Conservation (phyloP, 176 grass and related monocot genomes). For the Oryza longistaminata region DNA sequence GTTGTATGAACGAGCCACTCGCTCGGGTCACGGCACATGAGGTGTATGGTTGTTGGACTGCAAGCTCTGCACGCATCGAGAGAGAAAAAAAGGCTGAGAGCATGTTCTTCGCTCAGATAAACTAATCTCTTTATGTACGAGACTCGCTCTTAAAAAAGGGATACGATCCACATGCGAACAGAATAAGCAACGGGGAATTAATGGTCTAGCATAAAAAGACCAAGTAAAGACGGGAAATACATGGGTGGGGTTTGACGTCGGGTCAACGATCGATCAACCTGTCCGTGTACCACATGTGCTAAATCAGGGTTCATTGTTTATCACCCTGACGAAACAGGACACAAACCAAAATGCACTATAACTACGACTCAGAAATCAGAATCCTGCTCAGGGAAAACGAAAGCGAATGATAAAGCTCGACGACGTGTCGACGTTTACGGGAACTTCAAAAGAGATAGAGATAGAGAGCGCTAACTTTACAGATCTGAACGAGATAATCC, state of each 20-base stretch:
- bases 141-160: neutral
- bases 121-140: neutral
- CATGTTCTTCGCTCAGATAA: neutral
- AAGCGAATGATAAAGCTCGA: neutral
- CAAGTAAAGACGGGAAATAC: neutral
- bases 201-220: neutral
- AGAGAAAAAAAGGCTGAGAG: neutral
- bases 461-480: neutral
- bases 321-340: constrained; percentile 1
- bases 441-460: neutral
- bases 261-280: neutral
- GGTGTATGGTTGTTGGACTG: neutral
- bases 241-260: neutral
- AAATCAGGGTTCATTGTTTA: neutral
- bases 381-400: constrained; percentile 32
- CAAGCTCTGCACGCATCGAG: neutral
- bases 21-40: neutral
- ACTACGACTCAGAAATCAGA: neutral
- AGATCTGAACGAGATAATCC: neutral
- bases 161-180: neutral
- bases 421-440: neutral
- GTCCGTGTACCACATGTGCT: neutral
- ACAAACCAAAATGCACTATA: constrained; percentile 6
- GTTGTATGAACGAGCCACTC: neutral
- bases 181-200: neutral